These are phyloP conservation scores for Colletotrichum incanum DNA, from an alignment of 2,329 filamentous ascomycete genomes.

Conservation along the genomic window DNA sequence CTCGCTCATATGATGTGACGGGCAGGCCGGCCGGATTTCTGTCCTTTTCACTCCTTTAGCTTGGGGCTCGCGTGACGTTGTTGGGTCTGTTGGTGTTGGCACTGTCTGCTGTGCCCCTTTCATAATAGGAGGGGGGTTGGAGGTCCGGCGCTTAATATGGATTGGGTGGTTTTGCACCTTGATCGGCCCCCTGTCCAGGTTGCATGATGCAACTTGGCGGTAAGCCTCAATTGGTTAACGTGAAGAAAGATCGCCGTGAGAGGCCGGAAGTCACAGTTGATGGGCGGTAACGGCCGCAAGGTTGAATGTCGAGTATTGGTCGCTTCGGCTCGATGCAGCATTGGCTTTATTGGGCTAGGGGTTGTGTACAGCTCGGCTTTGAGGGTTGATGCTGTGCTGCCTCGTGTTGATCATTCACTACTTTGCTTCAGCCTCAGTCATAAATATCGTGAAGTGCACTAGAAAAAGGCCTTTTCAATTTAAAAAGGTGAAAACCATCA, in stretches of 20 bases:
- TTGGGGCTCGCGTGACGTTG: background rate
- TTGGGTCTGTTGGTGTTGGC: background rate
- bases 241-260: background rate
- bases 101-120: background rate
- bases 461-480: too few species aligned
- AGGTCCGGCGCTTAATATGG: slow-evolving; percentile 13
- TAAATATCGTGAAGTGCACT: too few species aligned
- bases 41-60: background rate
- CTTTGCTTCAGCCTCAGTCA: too few species aligned
- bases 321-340: background rate
- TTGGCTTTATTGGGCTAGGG: background rate
- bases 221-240: background rate
- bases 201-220: slow-evolving; percentile 13
- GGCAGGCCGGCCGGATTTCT: background rate
- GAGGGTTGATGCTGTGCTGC: background rate
- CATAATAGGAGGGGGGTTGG: background rate
- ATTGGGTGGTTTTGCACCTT: slow-evolving; percentile 4
- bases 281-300: background rate
- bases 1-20: slow-evolving; percentile 56
- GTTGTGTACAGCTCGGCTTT: background rate
- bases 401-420: background rate
- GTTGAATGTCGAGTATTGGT: background rate
- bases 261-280: background rate
- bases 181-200: background rate
- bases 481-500: too few species aligned